Evolutionary conservation across 257 asterid species (phyloP), one percentile per base, ranked within the genome.

Genomic region (Fraxinus pennsylvanica): DNA sequence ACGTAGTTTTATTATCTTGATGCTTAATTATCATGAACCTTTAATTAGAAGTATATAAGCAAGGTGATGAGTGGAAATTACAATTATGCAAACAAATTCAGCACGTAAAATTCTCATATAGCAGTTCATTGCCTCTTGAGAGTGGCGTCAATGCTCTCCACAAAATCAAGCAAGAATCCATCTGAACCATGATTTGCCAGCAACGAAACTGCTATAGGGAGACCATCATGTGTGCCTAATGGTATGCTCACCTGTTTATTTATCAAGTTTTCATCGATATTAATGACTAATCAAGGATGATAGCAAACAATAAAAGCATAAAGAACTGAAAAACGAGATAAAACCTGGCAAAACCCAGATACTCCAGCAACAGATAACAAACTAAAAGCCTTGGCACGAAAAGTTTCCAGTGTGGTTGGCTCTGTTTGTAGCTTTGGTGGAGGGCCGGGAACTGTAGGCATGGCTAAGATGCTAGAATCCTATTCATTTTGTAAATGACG

Each of bases 261-360:
- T 21, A 74, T 80, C 32, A 73, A 67, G 0, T 72, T 65, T 65
- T 74, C 79, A 68, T 43, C 0, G 43, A n/a, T 2, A 57, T n/a
- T 19, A 6, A n/a, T 7, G 66, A 57, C 29, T n/a, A 57, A n/a
- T n/a, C 10, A 29, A 17, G 22, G 27, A 22, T 2, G 32, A 59
- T 6, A n/a, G 17, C 0, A 65, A 1, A 19, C 14, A 17, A 19
- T 36, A 35, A 57, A 57, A 12, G 5, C 27, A 59, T n/a, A 19
- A 52, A 70, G 6, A 68, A 65, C 5, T 2, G 9, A 54, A 5
- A 36, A 45, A 5, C 0, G 70, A 73, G 76, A 77, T 76, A 30
- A 43, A 29, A 94, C 98, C 98, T 94, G 97, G 78, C 99, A 94
- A 80, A 89, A 86, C 70, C 97, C 99, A 13, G 99, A 94, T 43